These are phyloP conservation scores for Pulveroboletus sp. DNA, from an alignment of 768 basidiomycete genomes.

Conservation along the genomic window DNA sequence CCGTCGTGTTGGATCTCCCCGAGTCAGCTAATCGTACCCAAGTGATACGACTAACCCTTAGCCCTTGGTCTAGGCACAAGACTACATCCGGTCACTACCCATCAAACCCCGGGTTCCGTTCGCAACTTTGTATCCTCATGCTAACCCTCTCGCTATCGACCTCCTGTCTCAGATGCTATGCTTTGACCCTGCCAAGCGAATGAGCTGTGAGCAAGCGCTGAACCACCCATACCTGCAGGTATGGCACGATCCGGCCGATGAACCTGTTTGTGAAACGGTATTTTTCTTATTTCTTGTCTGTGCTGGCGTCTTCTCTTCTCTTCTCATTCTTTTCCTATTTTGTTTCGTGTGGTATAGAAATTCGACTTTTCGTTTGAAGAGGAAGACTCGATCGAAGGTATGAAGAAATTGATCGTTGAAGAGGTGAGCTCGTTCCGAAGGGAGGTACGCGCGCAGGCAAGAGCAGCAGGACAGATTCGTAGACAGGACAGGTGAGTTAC, in stretches of 20 bases:
- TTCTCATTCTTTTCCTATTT: too few species aligned
- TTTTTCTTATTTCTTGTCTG: not conserved
- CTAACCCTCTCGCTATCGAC: conserved; percentile 92
- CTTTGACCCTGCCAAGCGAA: conserved; percentile 95
- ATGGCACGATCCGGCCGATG: conserved; percentile 97
- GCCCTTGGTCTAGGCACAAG: conserved; percentile 65
- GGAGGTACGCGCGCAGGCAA: conserved; percentile 81
- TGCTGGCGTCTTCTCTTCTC: not conserved
- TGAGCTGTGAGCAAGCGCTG: conserved; percentile 93
- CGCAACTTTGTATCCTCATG: conserved; percentile 86
- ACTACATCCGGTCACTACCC: conserved; percentile 96
- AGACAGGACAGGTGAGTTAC: conserved; percentile 66
- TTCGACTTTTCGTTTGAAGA: conserved; percentile 97
- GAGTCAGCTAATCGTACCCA: conserved; percentile 46
- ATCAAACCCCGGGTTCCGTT: conserved; percentile 95
- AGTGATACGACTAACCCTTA: not conserved
- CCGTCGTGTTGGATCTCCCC: conserved; percentile 90
- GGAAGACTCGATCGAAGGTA: conserved; percentile 94
- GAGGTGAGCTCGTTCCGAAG: conserved; percentile 88
- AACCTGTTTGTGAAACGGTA: conserved; percentile 79
- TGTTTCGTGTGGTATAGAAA: conserved; percentile 36
- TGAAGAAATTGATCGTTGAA: conserved; percentile 92
- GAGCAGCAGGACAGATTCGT: conserved; percentile 66
- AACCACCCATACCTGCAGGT: conserved; percentile 93
- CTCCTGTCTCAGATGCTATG: conserved; percentile 86